Evolutionary conservation across 345 rosid species (phyloP).

Genomic region (Cardamine occulta): DNA sequence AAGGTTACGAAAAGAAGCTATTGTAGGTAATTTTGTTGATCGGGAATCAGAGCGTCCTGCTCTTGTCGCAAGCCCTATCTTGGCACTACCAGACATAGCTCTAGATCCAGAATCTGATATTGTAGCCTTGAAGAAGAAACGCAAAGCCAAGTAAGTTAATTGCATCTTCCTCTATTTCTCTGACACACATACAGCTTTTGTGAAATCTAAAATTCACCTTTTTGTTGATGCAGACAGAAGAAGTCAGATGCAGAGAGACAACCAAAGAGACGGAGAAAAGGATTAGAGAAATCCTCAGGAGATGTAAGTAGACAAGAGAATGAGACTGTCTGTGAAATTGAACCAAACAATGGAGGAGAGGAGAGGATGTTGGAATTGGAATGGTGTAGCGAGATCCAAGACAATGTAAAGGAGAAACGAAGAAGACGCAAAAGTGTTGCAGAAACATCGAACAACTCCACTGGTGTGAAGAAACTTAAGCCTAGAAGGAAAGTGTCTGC

Average conservation of each 20-base stretch:
- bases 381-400: constrained; percentile 7
- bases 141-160: constrained; percentile 58
- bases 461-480: constrained; percentile 34
- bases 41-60: constrained; percentile 82
- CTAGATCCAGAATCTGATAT: constrained; percentile 44
- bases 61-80: constrained; percentile 59
- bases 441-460: constrained; percentile 16
- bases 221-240: constrained; percentile 42
- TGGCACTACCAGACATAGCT: constrained; percentile 44
- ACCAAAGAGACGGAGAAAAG: constrained; percentile 38
- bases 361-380: constrained; percentile 30
- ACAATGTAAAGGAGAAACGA: constrained; percentile 20
- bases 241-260: constrained; percentile 36
- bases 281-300: constrained; percentile 12
- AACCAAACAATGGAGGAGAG: constrained; percentile 25
- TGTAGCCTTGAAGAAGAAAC: constrained; percentile 42
- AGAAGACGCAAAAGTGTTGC: constrained; percentile 26
- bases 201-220: constrained; percentile 27
- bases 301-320: constrained; percentile 24
- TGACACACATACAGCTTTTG: background rate
- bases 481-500: constrained; percentile 44
- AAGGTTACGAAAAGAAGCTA: constrained; percentile 53
- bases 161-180: constrained; percentile 5
- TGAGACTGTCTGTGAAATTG: constrained; percentile 29
- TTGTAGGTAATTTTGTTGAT: constrained; percentile 84